phyloP scores from a whole-genome alignment of 2,329 filamentous ascomycete genomes.

The Byssothecium circinans region DNA sequence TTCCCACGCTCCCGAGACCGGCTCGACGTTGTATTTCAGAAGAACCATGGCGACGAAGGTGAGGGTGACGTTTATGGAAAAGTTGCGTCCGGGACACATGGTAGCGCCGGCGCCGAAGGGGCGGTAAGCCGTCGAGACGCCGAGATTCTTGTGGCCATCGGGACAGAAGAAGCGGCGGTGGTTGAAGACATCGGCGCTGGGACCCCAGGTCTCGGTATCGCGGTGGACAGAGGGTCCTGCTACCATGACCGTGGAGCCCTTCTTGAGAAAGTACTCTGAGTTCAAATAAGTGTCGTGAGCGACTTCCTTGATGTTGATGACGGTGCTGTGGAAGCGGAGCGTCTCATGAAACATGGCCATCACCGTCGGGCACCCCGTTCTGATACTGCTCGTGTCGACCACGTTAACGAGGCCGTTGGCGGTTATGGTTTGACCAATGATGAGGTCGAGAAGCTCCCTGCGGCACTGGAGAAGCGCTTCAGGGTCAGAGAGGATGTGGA shows the following conservation, averaged over 20 bases:
- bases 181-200: slow-evolving; percentile 34
- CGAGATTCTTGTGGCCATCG: slow-evolving; percentile 14
- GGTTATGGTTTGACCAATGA: slow-evolving; percentile 1
- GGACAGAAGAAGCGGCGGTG: slow-evolving; percentile 33
- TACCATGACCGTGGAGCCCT: slow-evolving; percentile 41
- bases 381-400: slow-evolving; percentile 39
- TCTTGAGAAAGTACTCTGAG: slow-evolving; percentile 40
- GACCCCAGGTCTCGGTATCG: slow-evolving; percentile 38
- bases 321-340: slow-evolving; percentile 44
- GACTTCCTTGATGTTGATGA: slow-evolving; percentile 43
- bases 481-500: slow-evolving; percentile 42
- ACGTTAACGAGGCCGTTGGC: slow-evolving; percentile 6
- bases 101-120: slow-evolving; percentile 40
- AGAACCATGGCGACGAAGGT: slow-evolving; percentile 37
- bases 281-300: slow-evolving; percentile 39
- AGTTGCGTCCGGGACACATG: slow-evolving; percentile 45
- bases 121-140: slow-evolving; percentile 32
- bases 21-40: slow-evolving; percentile 36
- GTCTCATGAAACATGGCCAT: slow-evolving; percentile 48
- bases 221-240: slow-evolving; percentile 37
- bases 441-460: slow-evolving; percentile 26
- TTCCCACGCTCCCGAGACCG: slow-evolving; percentile 22
- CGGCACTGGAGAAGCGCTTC: slow-evolving; percentile 33
- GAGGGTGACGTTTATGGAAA: slow-evolving; percentile 40
- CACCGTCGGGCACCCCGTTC: slow-evolving; percentile 43